Evolutionary conservation across 139 green algal species (phyloP).

Genomic region (Ostreobium quekettii): DNA sequence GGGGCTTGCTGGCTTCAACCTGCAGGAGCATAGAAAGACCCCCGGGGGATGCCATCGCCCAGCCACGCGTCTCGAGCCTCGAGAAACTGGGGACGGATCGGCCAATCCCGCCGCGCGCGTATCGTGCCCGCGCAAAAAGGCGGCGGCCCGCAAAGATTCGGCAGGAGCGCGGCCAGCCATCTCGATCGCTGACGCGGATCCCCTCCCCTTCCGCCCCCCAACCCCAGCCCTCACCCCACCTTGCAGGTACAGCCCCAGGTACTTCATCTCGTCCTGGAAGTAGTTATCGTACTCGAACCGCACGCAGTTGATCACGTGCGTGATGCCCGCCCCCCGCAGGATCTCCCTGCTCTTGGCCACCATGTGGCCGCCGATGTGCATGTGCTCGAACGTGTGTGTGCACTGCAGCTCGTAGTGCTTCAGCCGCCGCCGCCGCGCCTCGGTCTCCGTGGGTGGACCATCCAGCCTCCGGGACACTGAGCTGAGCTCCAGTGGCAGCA

Average conservation of each 20-base stretch:
- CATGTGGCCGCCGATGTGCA: slow-evolving; percentile 76
- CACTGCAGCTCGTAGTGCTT: slow-evolving; percentile 62
- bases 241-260: slow-evolving; percentile 85
- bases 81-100: background rate
- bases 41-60: too few species aligned
- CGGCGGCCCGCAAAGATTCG: background rate
- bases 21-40: too few species aligned
- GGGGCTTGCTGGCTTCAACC: too few species aligned
- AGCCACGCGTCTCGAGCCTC: background rate
- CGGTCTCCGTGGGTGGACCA: slow-evolving; percentile 36
- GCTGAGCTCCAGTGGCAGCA: background rate
- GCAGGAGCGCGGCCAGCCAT: background rate
- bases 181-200: too few species aligned
- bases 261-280: slow-evolving; percentile 71
- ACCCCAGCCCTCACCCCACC: slow-evolving; percentile 32
- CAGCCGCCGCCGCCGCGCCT: slow-evolving; percentile 58
- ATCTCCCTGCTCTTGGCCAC: slow-evolving; percentile 70
- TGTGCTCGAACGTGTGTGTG: slow-evolving; percentile 52
- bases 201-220: background rate
- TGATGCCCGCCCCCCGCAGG: slow-evolving; percentile 67
- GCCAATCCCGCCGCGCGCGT: too few species aligned
- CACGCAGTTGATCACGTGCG: slow-evolving; percentile 94
- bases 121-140: background rate
- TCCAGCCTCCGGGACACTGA: too few species aligned
- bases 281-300: slow-evolving; percentile 82